Evolutionary conservation across 257 asterid genomes (phyloP).

Genomic region (Jacaranda mimosifolia): DNA sequence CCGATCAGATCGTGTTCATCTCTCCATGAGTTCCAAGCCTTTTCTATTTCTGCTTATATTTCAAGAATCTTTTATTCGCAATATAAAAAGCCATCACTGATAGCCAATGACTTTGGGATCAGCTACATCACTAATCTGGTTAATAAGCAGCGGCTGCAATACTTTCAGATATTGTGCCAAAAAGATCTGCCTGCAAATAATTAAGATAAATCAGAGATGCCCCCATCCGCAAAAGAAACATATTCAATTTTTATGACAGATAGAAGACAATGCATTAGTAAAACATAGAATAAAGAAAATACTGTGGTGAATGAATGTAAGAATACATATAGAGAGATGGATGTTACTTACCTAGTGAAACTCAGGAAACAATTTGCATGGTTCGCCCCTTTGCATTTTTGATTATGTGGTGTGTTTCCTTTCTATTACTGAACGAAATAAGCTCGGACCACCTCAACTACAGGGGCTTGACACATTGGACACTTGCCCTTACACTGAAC

Average conservation of each 20-base stretch:
- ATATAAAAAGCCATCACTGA: constrained; percentile 48
- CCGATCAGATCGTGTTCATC: background rate
- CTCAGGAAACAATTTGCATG: constrained; percentile 20
- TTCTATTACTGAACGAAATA: constrained; percentile 59
- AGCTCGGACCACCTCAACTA: constrained; percentile 78
- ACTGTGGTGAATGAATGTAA: background rate
- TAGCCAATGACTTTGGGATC: constrained; percentile 45
- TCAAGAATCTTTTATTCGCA: constrained; percentile 32
- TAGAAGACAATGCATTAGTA: background rate
- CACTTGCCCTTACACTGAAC: constrained; percentile 66
- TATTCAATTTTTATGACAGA: background rate
- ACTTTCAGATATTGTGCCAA: background rate
- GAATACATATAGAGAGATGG: background rate
- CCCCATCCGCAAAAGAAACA: constrained; percentile 32
- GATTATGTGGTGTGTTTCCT: constrained; percentile 10
- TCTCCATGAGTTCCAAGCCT: background rate
- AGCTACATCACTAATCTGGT: constrained; percentile 22
- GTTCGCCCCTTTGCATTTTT: constrained; percentile 11
- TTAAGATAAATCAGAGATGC: constrained; percentile 17
- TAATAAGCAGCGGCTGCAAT: background rate
- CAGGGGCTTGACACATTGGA: constrained; percentile 91
- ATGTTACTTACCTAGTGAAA: background rate
- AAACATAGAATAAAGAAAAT: no score
- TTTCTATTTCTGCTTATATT: background rate
- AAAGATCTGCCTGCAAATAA: constrained; percentile 6